Conservation (phyloP, 1,139 yeast genomes). For the Sugiyamaella novakii region DNA sequence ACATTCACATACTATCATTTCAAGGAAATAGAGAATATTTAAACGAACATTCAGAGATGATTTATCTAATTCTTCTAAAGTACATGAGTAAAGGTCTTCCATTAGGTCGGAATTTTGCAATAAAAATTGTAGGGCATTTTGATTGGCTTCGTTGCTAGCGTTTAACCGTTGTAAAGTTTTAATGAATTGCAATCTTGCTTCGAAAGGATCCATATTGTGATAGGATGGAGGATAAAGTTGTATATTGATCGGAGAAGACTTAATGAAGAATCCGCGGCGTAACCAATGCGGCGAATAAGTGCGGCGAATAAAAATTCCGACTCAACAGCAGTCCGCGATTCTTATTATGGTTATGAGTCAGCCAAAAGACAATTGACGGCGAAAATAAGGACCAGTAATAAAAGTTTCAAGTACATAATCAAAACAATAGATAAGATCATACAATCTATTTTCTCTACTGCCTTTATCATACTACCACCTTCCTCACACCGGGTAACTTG, state of each 20-base stretch:
- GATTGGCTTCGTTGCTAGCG: constrained; percentile 61
- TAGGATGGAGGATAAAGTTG: neutral
- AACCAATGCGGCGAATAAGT: too few relatives aligned
- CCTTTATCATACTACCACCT: too few relatives aligned
- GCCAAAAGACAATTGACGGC: too few relatives aligned
- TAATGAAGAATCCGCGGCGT: too few relatives aligned
- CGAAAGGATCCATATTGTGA: constrained; percentile 69
- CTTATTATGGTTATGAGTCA: too few relatives aligned
- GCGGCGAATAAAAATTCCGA: too few relatives aligned
- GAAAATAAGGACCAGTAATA: too few relatives aligned
- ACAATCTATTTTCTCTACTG: too few relatives aligned
- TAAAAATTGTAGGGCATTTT: constrained; percentile 61
- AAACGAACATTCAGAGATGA: constrained; percentile 57
- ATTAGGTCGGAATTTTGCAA: constrained; percentile 58
- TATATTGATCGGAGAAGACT: too few relatives aligned
- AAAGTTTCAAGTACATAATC: too few relatives aligned
- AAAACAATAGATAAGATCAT: too few relatives aligned
- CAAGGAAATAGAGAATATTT: constrained; percentile 69
- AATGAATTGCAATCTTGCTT: constrained; percentile 68
- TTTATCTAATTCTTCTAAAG: constrained; percentile 62
- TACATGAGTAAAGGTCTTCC: constrained; percentile 72
- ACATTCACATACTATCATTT: constrained; percentile 50
- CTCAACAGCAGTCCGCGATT: too few relatives aligned
- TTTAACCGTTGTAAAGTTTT: constrained; percentile 61
- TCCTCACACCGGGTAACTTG: constrained; percentile 7